Base-by-base conservation (phyloP, 306 rosid genomes). In the Cicer pinnatifidum region DNA sequence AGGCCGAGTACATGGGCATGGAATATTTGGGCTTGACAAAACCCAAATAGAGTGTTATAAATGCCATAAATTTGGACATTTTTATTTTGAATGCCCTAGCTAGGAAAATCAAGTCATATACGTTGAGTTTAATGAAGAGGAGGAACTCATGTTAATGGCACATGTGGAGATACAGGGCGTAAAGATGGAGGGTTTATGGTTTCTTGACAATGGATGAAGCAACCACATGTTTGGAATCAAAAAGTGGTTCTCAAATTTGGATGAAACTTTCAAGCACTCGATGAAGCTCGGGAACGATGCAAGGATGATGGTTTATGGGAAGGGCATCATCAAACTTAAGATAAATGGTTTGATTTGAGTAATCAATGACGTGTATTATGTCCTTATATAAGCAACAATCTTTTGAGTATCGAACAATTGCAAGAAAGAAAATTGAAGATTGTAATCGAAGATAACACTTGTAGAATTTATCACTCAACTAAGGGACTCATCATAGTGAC, bases 221-320 rank as follows among this genome's bases (percentile, higher is more conserved):
- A 64, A 64, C 12, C 52, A 64, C 3, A 41, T 64, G 52, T 64
- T 15, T 5, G 39, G 62, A 1, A 11, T 39, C 43, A 16, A 17
- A 17, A 8, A 20, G 9, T 40, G 20, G 33, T 64, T 40, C 28
- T 4, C 35, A 40, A 10, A 64, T 28, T 16, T 41, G 6, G 70
- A 41, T 41, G 5, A 41, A 41, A 3, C 4, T 1, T 64, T 64
- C 1, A 16, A 5, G 38, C 52, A 64, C 19, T 41, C 7, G 1
- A 38, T 64, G 7, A 64, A 64, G 1, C 38, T 64, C 1, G 70
- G 15, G 43, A 64, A 64, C 52, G 40, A 64, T n/a, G 45, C 52
- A 16, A 64, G 23, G 52, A 64, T 43, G 70, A 43, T 40, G 16
- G 51, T 64, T 6, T 15, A 16, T 41, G 38, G 5, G 5, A 64